These are phyloP conservation scores for Fusarium virguliforme DNA, from an alignment of 2,329 filamentous ascomycete genomes.

Conservation along the genomic window DNA sequence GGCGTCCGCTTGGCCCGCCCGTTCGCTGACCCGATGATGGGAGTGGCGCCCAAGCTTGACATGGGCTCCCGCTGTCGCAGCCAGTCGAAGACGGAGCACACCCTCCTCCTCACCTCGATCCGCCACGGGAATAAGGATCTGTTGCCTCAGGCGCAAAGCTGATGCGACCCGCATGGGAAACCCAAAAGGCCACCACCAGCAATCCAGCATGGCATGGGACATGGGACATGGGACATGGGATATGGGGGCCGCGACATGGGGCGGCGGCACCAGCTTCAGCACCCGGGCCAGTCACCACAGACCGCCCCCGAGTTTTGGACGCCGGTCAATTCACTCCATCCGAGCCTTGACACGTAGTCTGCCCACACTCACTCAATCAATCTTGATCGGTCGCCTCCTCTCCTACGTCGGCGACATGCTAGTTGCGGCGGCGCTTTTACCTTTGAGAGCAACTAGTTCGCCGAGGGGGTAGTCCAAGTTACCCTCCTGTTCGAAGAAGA, in stretches of 20 bases:
- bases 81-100: conserved; percentile 43
- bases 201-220: conserved; percentile 27
- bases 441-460: conserved; percentile 18
- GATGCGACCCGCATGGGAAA: conserved; percentile 50
- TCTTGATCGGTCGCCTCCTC: conserved; percentile 23
- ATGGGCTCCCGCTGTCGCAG: conserved; percentile 42
- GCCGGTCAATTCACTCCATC: conserved; percentile 36
- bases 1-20: conserved; percentile 44
- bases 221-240: conserved; percentile 28
- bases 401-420: conserved; percentile 42
- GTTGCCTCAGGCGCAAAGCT: conserved; percentile 45
- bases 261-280: conserved; percentile 29
- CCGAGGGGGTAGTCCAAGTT: conserved; percentile 5
- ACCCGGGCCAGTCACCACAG: conserved; percentile 43
- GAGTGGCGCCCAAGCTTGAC: conserved; percentile 49
- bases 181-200: conserved; percentile 43
- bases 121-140: conserved; percentile 47
- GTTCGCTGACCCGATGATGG: conserved; percentile 52
- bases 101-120: conserved; percentile 38
- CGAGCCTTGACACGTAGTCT: conserved; percentile 41
- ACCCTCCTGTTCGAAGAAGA: conserved; percentile 22
- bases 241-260: conserved; percentile 20
- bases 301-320: conserved; percentile 39
- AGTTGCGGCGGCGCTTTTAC: conserved; percentile 25
- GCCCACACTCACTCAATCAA: conserved; percentile 22